A percentile compares a stretch with the other conserved stretches of the same genome.
Evolutionary conservation across 23 red algal genomes (phyloP).

Genomic region (Gracilaria domingensis): DNA sequence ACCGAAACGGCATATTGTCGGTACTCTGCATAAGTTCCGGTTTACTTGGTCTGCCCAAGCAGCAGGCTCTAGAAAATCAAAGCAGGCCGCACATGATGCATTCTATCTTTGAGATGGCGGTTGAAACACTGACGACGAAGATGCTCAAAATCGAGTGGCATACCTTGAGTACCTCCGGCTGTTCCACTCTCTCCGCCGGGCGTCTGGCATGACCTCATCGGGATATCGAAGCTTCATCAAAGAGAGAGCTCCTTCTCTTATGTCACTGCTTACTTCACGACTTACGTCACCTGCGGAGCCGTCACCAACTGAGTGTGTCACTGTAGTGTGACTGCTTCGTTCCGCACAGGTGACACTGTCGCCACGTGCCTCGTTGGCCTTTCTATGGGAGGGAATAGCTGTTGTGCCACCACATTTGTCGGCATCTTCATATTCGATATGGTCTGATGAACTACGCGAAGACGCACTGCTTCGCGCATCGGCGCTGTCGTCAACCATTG

Average conservation of each 20-base stretch:
- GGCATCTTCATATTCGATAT: background rate
- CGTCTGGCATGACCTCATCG: background rate
- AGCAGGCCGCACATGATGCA: background rate
- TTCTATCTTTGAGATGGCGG: background rate
- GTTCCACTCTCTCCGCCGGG: background rate
- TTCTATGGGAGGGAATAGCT: background rate
- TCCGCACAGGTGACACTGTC: background rate
- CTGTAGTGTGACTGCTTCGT: conserved; percentile 6
- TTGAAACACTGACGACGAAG: background rate
- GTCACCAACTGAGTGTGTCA: background rate
- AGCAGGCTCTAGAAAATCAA: conserved; percentile 17
- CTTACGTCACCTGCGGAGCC: background rate
- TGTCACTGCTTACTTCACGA: background rate
- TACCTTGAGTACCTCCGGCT: background rate
- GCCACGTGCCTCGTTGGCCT: background rate
- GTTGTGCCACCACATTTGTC: background rate
- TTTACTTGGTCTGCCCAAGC: background rate
- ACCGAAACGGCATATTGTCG: no score
- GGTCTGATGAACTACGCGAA: background rate
- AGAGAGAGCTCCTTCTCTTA: conserved; percentile 11
- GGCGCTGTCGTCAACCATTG: background rate
- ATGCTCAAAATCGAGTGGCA: background rate
- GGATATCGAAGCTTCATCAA: conserved; percentile 31
- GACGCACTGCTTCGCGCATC: background rate
- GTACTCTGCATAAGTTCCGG: background rate